Conservation (phyloP, 371 early-diverging fungal species). For the Conidiobolus incongruus region DNA sequence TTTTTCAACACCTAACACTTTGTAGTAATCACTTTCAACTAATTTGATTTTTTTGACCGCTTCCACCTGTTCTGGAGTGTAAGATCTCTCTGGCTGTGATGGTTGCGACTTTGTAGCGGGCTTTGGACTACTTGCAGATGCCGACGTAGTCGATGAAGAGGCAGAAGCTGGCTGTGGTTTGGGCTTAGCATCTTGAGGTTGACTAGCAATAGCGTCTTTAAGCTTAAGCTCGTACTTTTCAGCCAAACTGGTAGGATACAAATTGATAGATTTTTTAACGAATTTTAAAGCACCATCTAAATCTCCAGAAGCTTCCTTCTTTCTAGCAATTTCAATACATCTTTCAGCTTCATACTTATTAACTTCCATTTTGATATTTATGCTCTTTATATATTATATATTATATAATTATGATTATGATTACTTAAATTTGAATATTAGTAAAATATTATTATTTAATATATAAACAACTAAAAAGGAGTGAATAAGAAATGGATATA, state of each 20-base stretch:
- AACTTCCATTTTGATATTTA: slow-evolving; percentile 31
- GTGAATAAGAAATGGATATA: too few relatives aligned
- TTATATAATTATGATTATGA: not conserved
- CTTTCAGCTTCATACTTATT: slow-evolving; percentile 76
- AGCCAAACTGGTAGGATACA: slow-evolving; percentile 51
- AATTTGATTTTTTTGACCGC: slow-evolving; percentile 56
- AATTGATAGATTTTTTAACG: slow-evolving; percentile 49
- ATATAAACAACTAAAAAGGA: too few relatives aligned
- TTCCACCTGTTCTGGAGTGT: slow-evolving; percentile 50
- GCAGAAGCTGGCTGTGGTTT: slow-evolving; percentile 4
- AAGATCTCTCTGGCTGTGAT: slow-evolving; percentile 19
- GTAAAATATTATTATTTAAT: too few relatives aligned
- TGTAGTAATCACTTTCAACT: slow-evolving; percentile 66
- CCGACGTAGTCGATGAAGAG: slow-evolving; percentile 5
- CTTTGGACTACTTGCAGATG: slow-evolving; percentile 7
- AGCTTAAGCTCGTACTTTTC: slow-evolving; percentile 22
- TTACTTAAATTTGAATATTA: too few relatives aligned
- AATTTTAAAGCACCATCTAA: slow-evolving; percentile 46
- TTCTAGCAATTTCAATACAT: slow-evolving; percentile 53
- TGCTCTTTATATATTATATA: not conserved
- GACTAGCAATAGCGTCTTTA: slow-evolving; percentile 8
- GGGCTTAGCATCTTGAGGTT: slow-evolving; percentile 6
- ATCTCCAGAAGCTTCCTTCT: slow-evolving; percentile 33
- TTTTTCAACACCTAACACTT: slow-evolving; percentile 65
- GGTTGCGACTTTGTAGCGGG: slow-evolving; percentile 8